Percentiles rank a stretch among this genome's conserved stretches.
Conservation (phyloP, 192 early-diverging fungal genomes). For the Entomortierella chlamydospora region DNA sequence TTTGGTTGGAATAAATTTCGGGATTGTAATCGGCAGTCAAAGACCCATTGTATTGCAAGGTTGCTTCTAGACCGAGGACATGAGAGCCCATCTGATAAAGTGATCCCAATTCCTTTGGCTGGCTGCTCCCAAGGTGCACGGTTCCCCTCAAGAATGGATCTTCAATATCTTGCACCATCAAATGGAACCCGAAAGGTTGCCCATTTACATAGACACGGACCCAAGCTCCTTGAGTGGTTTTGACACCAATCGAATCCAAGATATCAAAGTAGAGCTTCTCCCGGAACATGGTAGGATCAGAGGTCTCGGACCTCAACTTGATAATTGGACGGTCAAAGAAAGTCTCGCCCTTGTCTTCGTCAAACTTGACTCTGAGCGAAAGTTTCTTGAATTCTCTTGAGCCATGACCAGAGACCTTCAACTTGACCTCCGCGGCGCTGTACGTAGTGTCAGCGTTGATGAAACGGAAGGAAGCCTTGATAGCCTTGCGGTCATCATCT, state of each 20-base stretch:
- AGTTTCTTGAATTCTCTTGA: slow-evolving; percentile 54
- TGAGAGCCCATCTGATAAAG: slow-evolving; percentile 51
- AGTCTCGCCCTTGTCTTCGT: slow-evolving; percentile 32
- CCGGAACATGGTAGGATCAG: slow-evolving; percentile 56
- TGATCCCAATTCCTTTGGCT: slow-evolving; percentile 30
- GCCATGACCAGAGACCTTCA: slow-evolving; percentile 58
- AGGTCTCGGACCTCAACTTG: slow-evolving; percentile 38
- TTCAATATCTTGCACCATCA: slow-evolving; percentile 56
- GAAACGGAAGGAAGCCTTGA: slow-evolving; percentile 36
- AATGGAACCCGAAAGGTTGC: slow-evolving; percentile 53
- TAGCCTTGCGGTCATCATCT: slow-evolving; percentile 27
- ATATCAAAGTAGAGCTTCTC: slow-evolving; percentile 59
- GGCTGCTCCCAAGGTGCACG: slow-evolving; percentile 35
- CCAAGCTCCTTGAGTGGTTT: slow-evolving; percentile 37
- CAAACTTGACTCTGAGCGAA: slow-evolving; percentile 57
- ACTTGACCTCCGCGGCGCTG: slow-evolving; percentile 31
- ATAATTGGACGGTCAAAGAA: slow-evolving; percentile 49
- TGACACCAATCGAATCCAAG: slow-evolving; percentile 42
- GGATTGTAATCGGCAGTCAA: slow-evolving; percentile 26
- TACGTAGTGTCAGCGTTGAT: slow-evolving; percentile 31
- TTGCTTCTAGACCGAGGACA: slow-evolving; percentile 22
- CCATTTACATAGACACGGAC: slow-evolving; percentile 57
- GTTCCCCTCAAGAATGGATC: slow-evolving; percentile 53
- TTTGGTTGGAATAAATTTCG: slow-evolving; percentile 40
- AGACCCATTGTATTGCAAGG: slow-evolving; percentile 43